Evolutionary conservation across 1,284 basidiomycete species (phyloP), one percentile per base, ranked within the genome.

Genomic region (Hemileia vastatrix): DNA sequence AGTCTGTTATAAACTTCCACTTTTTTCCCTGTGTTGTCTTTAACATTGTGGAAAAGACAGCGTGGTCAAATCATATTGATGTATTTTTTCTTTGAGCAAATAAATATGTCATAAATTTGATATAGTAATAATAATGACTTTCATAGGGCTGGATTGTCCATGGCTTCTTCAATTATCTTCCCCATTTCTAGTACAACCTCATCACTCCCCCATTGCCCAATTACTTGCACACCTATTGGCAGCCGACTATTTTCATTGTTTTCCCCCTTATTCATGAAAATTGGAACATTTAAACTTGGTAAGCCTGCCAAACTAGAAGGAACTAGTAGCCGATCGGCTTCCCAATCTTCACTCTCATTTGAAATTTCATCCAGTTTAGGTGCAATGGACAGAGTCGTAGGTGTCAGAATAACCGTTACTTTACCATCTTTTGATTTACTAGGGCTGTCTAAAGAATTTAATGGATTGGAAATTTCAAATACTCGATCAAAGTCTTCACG

Each of bases 401-500:
- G 51, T 9, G 58, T 61, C 6, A 54, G 23, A 11, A 53, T 21
- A 19, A 61, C 40, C 33, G 45, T 45, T 19, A 61, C 44, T 9
- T 50, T 31, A 5, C n/a, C 9, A 6, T 3, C 4, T 9, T 4
- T 24, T 49, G 48, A 24, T 40, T 33, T n/a, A 18, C 6, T 21
- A n/a, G n/a, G n/a, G n/a, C n/a, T n/a, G n/a, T n/a, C n/a, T n/a
- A n/a, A n/a, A 6, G n/a, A n/a, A n/a, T n/a, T n/a, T 36, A 82
- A 78, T 2, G 81, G 78, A 67, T 83, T 82, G 0, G 80, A 78
- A 0, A 81, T 74, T 1, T 80, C 77, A 74, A 96, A 90, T 21
- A 86, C 82, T 0, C 72, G 69, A 67, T 87, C 80, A 68, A 92
- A 94, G 70, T 96, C 92, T 2, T 80, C 70, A 66, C 83, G 82